Percentiles rank a stretch among this genome's conserved stretches.
Evolutionary conservation across 371 early-diverging fungal genomes (phyloP).

Genomic region (Coemansia sp.): DNA sequence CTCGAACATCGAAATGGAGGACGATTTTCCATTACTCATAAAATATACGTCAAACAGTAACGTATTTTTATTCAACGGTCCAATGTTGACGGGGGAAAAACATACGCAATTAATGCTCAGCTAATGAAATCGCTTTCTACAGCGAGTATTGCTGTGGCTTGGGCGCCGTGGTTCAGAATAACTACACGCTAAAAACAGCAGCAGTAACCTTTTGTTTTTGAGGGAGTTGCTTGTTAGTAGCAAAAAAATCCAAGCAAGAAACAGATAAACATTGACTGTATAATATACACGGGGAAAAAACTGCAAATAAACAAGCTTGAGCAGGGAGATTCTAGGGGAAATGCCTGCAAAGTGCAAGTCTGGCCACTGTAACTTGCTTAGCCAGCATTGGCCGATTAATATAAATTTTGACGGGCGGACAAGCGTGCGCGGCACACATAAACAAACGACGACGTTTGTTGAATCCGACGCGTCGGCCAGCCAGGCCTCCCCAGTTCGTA

Average conservation of each 20-base stretch:
- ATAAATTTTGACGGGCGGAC: no score
- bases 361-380: no score
- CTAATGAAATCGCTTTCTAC: neutral
- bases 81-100: neutral
- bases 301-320: no score
- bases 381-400: no score
- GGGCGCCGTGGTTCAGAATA: neutral
- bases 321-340: no score
- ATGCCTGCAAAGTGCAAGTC: no score
- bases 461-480: no score
- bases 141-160: neutral
- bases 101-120: neutral
- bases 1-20: neutral
- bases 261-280: neutral
- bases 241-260: no score
- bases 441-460: no score
- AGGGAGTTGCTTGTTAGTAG: neutral
- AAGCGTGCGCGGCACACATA: no score
- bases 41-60: neutral
- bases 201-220: neutral
- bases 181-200: constrained; percentile 1
- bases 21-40: neutral
- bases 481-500: no score
- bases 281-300: neutral
- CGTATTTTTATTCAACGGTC: neutral